These are phyloP conservation scores for Phytophthora sojae DNA, from an alignment of 352 stramenopile species.

Conservation along the genomic window DNA sequence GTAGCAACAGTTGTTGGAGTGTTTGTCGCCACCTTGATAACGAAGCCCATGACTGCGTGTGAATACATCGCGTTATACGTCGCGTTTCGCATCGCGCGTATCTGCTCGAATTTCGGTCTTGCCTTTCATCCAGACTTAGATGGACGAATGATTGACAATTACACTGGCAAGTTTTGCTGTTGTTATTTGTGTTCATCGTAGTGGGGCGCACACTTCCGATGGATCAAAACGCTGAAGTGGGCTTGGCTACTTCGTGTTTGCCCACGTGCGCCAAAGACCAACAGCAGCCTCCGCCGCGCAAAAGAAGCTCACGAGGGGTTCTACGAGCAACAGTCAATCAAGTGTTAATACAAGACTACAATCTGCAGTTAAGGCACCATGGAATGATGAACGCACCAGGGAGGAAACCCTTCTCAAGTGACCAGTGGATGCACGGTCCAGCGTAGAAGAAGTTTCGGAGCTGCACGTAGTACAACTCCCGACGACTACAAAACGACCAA, in stretches of 20 bases:
- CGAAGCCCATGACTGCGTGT: conserved; percentile 8
- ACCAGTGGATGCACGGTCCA: conserved; percentile 86
- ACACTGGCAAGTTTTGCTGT: conserved; percentile 5
- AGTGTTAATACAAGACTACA: not conserved
- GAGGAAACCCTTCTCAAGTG: conserved; percentile 69
- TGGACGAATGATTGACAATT: not conserved
- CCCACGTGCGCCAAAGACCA: conserved; percentile 81
- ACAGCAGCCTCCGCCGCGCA: conserved; percentile 72
- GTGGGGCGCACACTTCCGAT: not conserved
- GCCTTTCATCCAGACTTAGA: not conserved
- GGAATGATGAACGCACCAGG: conserved; percentile 44
- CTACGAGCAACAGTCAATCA: conserved; percentile 29
- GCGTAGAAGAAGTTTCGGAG: conserved; percentile 86
- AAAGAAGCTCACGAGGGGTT: conserved; percentile 75
- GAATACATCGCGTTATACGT: not conserved
- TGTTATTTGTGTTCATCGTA: not conserved
- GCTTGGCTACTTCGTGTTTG: conserved; percentile 46
- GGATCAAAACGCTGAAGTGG: not conserved
- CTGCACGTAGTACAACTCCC: conserved; percentile 82
- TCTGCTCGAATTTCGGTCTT: not conserved
- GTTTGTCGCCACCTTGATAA: not conserved
- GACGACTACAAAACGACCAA: conserved; percentile 44
- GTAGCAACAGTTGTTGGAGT: conserved; percentile 15
- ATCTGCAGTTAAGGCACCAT: not conserved
- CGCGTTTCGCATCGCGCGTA: not conserved